Evolutionary conservation across 208 protist species (phyloP).

Genomic region (Acanthamoeba healyi): DNA sequence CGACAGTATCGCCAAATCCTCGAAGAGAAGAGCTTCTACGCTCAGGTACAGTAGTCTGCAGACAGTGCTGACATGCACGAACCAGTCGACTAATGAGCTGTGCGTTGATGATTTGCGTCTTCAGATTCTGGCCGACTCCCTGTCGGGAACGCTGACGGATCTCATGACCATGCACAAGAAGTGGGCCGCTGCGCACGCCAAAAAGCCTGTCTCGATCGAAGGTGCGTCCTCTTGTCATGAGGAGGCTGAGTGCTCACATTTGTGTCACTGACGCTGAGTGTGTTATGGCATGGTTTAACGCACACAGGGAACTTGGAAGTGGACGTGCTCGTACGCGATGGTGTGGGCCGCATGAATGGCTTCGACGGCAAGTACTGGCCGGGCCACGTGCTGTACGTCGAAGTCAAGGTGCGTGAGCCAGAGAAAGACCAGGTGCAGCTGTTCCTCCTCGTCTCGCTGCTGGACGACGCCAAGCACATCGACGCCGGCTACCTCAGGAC

Average conservation of each 20-base stretch:
- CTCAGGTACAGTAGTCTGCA: background rate
- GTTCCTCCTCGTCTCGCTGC: conserved; percentile 29
- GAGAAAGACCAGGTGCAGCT: conserved; percentile 3
- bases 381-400: conserved; percentile 29
- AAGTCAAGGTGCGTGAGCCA: conserved; percentile 14
- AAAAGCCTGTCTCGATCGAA: background rate
- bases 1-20: conserved; percentile 10
- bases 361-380: conserved; percentile 30
- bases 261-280: background rate
- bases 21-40: conserved; percentile 29
- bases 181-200: background rate
- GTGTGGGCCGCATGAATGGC: background rate
- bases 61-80: too few species aligned
- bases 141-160: background rate
- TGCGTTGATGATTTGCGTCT: background rate
- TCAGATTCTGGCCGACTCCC: background rate
- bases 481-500: conserved; percentile 11
- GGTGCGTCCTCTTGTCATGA: background rate
- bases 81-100: too few species aligned
- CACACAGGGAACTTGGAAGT: background rate
- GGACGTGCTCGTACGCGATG: conserved; percentile 3
- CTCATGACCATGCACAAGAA: background rate
- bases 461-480: conserved; percentile 1
- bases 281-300: background rate
- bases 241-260: too few species aligned